Evolutionary conservation across 2,329 filamentous ascomycete genomes (phyloP).

Genomic region (Purpureocillium lavendulum): DNA sequence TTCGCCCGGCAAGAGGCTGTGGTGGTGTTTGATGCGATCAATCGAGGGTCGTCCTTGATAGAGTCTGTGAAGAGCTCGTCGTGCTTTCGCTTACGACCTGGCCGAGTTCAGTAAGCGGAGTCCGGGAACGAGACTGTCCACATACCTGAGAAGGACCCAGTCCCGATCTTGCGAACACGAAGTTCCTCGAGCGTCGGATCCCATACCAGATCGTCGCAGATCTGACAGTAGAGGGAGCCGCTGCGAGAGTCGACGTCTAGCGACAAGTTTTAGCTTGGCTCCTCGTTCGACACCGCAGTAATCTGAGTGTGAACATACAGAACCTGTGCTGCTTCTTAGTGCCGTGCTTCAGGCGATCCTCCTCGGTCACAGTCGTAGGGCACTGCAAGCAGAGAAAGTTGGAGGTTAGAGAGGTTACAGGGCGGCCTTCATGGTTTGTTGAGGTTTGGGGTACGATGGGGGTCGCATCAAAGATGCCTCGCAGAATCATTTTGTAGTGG

Average conservation of each 20-base stretch:
- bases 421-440: constrained; percentile 45
- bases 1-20: constrained; percentile 77
- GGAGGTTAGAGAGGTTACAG: constrained; percentile 54
- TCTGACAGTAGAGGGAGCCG: constrained; percentile 69
- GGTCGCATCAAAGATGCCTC: constrained; percentile 60
- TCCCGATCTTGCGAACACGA: constrained; percentile 60
- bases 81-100: constrained; percentile 65
- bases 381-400: constrained; percentile 71
- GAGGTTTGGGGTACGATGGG: constrained; percentile 59
- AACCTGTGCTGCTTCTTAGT: constrained; percentile 64
- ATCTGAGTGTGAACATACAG: constrained; percentile 48
- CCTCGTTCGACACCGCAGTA: neutral
- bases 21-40: constrained; percentile 70
- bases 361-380: constrained; percentile 56
- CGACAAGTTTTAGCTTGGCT: constrained; percentile 14
- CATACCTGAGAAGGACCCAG: constrained; percentile 56
- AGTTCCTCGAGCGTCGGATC: constrained; percentile 73
- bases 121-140: neutral
- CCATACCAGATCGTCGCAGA: constrained; percentile 77
- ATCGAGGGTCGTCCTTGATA: constrained; percentile 63
- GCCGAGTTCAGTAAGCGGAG: neutral
- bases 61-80: constrained; percentile 61
- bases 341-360: constrained; percentile 59
- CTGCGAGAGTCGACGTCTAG: constrained; percentile 70
- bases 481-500: constrained; percentile 64